Evolutionary conservation across 108 stramenopile genomes (phyloP), one percentile per base, ranked within the genome.

Genomic region (Skeletonema costatum): DNA sequence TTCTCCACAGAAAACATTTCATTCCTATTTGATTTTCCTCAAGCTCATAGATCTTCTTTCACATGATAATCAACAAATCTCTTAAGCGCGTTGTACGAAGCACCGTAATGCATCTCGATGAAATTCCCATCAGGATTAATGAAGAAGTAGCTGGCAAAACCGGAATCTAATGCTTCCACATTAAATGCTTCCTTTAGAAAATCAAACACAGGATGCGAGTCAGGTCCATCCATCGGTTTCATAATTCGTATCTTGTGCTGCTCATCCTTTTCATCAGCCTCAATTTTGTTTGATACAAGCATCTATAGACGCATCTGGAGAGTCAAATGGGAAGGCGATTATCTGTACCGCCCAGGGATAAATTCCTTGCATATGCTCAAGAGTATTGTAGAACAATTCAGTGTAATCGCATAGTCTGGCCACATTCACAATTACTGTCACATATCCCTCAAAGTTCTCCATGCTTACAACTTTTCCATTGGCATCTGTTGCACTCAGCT

Each of bases 371-470:
- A 83, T 66, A 29, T 81, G 80, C 35, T 81, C 80, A 0, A 81
- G 44, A 12, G 68, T 66, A 32, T 76, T 68, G 56, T 80, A 80
- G 33, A 72, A 80, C 1, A 73, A 16, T 41, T 80, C 68, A 42
- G 70, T 73, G 61, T 73, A 73, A 41, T 80, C 75, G 31, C 81
- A 82, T 29, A 82, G 51, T 77, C 76, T 53, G 2, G 81, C 81
- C 21, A 69, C 81, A 58, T 82, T 82, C 4, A 77, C 81, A 2
- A 82, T 10, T 32, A 82, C 81, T 12, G 81, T 82, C 35, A 82
- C 76, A 67, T 82, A 82, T 6, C 81, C 81, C 65, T 82, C 81
- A 66, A 82, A 72, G 12, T 82, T 67, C 46, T 77, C 76, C 60
- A 82, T 59, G 4, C 25, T 56, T 0, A 77, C 5, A 5, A 32